Evolutionary conservation across 192 early-diverging fungal genomes (phyloP).

Genomic region (Piromyces sp.): DNA sequence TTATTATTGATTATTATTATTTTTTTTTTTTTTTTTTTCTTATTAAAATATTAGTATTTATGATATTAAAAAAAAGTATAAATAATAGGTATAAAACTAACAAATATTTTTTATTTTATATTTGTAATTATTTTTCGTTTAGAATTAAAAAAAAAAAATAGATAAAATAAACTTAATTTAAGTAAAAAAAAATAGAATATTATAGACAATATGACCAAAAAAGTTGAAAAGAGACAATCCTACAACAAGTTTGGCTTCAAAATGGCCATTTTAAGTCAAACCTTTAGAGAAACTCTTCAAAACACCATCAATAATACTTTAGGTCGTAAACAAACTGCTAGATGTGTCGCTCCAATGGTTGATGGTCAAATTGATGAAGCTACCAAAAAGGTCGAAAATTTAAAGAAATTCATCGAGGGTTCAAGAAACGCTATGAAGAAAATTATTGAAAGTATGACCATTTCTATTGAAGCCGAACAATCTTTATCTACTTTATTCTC

Average conservation of each 20-base stretch:
- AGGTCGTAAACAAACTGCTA: neutral
- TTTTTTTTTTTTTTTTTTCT: no score
- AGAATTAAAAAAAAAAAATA: no score
- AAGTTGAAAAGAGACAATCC: neutral
- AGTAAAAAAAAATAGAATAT: no score
- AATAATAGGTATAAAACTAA: no score
- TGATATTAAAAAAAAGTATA: no score
- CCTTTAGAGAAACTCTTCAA: neutral
- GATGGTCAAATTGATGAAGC: neutral
- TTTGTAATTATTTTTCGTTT: no score
- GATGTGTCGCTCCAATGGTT: neutral
- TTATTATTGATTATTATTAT: no score
- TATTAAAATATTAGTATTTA: no score
- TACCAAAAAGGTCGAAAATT: neutral
- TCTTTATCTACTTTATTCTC: neutral
- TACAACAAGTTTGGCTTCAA: neutral
- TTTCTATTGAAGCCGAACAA: neutral
- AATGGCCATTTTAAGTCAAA: neutral
- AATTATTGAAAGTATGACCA: neutral
- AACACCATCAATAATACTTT: neutral
- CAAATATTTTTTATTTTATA: no score
- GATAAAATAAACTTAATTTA: no score
- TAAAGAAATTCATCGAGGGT: neutral
- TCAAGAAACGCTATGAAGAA: neutral
- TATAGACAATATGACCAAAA: neutral